Conservation (phyloP, 2,329 filamentous ascomycete species). For the Penicillium hesseltinei region DNA sequence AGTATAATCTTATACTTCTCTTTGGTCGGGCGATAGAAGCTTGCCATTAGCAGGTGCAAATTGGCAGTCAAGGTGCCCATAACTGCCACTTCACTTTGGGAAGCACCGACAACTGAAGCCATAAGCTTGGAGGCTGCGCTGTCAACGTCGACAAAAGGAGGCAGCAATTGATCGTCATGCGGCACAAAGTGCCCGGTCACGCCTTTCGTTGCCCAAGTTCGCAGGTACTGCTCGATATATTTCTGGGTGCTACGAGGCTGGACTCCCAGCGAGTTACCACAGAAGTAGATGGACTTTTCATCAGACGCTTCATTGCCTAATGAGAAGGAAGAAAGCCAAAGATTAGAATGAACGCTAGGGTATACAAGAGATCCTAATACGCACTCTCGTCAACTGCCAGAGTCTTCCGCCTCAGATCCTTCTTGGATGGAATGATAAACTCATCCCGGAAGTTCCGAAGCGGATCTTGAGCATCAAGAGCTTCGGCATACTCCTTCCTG, state of each 20-base stretch:
- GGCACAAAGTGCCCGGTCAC: conserved; percentile 79
- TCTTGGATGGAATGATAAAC: conserved; percentile 74
- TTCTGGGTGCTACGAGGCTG: conserved; percentile 68
- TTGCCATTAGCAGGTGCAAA: conserved; percentile 76
- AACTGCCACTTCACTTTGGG: conserved; percentile 70
- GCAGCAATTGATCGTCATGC: conserved; percentile 65
- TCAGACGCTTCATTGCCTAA: conserved; percentile 33
- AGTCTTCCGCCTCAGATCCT: conserved; percentile 65
- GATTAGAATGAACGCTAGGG: neutral
- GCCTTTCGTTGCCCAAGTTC: conserved; percentile 80
- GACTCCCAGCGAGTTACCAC: conserved; percentile 83
- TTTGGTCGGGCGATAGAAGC: conserved; percentile 72
- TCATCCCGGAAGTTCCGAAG: conserved; percentile 62
- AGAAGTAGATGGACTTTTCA: conserved; percentile 71
- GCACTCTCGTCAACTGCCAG: conserved; percentile 41
- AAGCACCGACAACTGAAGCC: conserved; percentile 71
- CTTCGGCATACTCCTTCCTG: conserved; percentile 41
- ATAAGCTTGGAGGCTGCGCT: conserved; percentile 69
- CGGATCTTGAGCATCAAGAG: conserved; percentile 61
- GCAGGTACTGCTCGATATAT: conserved; percentile 69
- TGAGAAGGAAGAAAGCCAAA: neutral
- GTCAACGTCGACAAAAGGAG: conserved; percentile 75
- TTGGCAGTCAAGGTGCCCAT: conserved; percentile 88
- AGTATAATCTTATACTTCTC: conserved; percentile 74
- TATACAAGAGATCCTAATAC: neutral